phyloP scores from a whole-genome alignment of 306 rosid genomes.

The Pyrus pyrifolia region DNA sequence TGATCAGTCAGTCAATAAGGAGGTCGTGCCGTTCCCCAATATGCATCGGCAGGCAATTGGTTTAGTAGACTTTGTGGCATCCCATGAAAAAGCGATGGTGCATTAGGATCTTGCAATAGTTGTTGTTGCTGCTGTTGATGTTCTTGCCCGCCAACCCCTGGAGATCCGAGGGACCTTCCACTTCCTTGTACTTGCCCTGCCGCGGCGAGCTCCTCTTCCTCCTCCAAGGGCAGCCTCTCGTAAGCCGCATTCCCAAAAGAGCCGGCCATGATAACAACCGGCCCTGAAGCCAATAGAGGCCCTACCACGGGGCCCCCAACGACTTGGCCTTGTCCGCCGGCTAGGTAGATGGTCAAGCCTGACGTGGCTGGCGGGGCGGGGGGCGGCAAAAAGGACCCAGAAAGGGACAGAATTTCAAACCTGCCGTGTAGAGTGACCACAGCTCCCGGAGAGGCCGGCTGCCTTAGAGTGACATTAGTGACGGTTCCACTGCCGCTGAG shows the following conservation, averaged over 20 bases:
- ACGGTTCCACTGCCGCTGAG: slow-evolving; percentile 87
- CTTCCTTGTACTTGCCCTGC: slow-evolving; percentile 24
- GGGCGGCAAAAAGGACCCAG: slow-evolving; percentile 86
- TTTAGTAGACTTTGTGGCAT: slow-evolving; percentile 79
- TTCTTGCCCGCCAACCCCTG: slow-evolving; percentile 31
- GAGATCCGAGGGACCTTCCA: slow-evolving; percentile 49
- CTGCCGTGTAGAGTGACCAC: slow-evolving; percentile 83
- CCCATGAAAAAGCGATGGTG: slow-evolving; percentile 52
- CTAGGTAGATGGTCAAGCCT: slow-evolving; percentile 68
- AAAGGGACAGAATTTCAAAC: slow-evolving; percentile 75
- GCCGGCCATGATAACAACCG: slow-evolving; percentile 84
- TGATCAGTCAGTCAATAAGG: slow-evolving; percentile 39
- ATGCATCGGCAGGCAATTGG: slow-evolving; percentile 76
- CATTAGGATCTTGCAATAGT: slow-evolving; percentile 45
- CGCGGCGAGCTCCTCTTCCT: slow-evolving; percentile 49
- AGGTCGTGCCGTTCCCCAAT: slow-evolving; percentile 71
- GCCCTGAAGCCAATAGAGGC: slow-evolving; percentile 66
- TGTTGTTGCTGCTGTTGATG: slow-evolving; percentile 36
- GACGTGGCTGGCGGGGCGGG: slow-evolving; percentile 79
- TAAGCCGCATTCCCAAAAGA: slow-evolving; percentile 95
- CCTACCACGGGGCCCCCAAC: slow-evolving; percentile 88
- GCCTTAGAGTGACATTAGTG: slow-evolving; percentile 76
- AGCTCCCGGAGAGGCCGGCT: slow-evolving; percentile 76
- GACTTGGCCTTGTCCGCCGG: slow-evolving; percentile 91
- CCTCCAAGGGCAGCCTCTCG: slow-evolving; percentile 85